Conservation (phyloP, 1,284 basidiomycete species). For the Fereydounia khargensis region DNA sequence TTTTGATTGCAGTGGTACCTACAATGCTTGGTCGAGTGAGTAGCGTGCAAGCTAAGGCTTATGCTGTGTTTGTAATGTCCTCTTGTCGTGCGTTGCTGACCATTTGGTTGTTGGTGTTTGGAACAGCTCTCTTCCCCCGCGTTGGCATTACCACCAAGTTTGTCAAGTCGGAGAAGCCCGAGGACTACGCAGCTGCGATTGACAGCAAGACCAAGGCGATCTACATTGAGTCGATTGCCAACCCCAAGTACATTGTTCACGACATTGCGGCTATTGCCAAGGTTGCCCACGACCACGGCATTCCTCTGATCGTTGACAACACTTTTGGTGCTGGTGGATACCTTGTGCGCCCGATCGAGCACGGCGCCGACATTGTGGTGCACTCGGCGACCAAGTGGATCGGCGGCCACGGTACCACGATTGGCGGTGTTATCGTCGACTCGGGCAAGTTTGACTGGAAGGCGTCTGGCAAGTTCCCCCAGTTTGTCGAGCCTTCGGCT, state of each 20-base stretch:
- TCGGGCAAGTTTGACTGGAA: constrained; percentile 82
- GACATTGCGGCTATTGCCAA: constrained; percentile 74
- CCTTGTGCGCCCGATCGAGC: constrained; percentile 70
- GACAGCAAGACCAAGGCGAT: constrained; percentile 60
- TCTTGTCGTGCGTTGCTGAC: no score
- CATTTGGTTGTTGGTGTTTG: no score
- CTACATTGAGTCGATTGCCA: constrained; percentile 79
- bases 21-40: constrained; percentile 85
- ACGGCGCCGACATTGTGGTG: constrained; percentile 81
- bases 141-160: constrained; percentile 77
- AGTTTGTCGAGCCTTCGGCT: constrained; percentile 76
- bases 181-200: constrained; percentile 67
- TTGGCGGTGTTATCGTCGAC: constrained; percentile 79
- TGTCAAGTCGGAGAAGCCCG: constrained; percentile 67
- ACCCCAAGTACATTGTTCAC: constrained; percentile 74
- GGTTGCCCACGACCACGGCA: constrained; percentile 71
- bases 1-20: no score
- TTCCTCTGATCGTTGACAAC: constrained; percentile 84
- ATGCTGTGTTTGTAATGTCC: no score
- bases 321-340: constrained; percentile 84
- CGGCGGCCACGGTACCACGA: constrained; percentile 82
- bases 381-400: constrained; percentile 91
- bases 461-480: constrained; percentile 72
- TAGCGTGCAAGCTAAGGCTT: no score
- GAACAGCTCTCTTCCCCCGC: constrained; percentile 69